A percentile compares a stretch with the other conserved stretches of the same genome.
Conservation (phyloP, 306 rosid species). For the Purshia tridentata region DNA sequence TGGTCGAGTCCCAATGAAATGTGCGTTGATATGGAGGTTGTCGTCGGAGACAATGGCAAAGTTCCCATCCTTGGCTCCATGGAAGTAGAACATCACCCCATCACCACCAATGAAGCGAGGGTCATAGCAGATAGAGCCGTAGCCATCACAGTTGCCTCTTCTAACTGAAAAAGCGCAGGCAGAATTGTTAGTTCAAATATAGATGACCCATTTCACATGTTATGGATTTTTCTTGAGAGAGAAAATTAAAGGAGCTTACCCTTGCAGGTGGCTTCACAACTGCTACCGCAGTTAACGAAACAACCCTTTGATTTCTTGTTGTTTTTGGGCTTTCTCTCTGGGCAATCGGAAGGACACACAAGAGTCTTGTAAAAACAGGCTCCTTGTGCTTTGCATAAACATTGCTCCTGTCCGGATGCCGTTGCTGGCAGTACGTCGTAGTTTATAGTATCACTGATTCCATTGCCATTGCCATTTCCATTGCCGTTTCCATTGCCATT, state of each 20-base stretch:
- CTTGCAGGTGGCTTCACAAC: slow-evolving; percentile 80
- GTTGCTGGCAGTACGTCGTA: slow-evolving; percentile 31
- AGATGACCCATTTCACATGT: too few species aligned
- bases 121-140: slow-evolving; percentile 69
- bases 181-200: too few species aligned
- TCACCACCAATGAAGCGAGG: slow-evolving; percentile 78
- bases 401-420: slow-evolving; percentile 48
- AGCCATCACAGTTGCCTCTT: slow-evolving; percentile 61
- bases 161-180: slow-evolving; percentile 37
- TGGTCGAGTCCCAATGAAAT: slow-evolving; percentile 68
- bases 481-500: background rate
- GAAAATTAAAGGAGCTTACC: slow-evolving; percentile 35
- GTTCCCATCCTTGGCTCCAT: slow-evolving; percentile 64
- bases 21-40: slow-evolving; percentile 62
- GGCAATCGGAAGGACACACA: slow-evolving; percentile 50
- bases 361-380: slow-evolving; percentile 45
- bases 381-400: slow-evolving; percentile 38
- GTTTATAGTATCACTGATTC: slow-evolving; percentile 9
- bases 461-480: slow-evolving; percentile 2
- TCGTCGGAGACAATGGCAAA: slow-evolving; percentile 62
- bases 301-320: slow-evolving; percentile 65
- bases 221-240: too few species aligned
- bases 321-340: slow-evolving; percentile 55
- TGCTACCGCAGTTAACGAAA: slow-evolving; percentile 57
- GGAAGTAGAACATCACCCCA: slow-evolving; percentile 85